Conservation (phyloP, 106 monocot genomes). For the Phalaenopsis aphrodite region DNA sequence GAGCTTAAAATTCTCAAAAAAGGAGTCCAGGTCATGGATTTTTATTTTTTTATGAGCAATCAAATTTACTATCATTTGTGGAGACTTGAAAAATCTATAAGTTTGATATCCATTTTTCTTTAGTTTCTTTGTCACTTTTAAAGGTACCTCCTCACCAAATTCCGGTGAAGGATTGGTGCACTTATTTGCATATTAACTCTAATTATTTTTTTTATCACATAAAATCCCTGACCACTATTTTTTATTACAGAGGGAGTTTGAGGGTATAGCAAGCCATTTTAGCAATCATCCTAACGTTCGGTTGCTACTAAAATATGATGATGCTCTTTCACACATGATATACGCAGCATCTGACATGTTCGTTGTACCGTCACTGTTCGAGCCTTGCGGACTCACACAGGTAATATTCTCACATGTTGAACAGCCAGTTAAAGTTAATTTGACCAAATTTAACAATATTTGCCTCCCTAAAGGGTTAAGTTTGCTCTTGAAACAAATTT, state of each 20-base stretch:
- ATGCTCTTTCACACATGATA: slow-evolving; percentile 74
- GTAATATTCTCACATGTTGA: slow-evolving; percentile 19
- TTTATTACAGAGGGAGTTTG: slow-evolving; percentile 68
- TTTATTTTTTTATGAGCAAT: no score
- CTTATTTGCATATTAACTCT: no score
- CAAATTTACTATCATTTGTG: no score
- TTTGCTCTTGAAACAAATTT: background rate
- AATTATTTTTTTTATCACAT: no score
- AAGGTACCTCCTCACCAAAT: no score
- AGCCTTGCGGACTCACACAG: slow-evolving; percentile 98
- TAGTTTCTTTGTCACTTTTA: background rate
- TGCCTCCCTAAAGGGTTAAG: background rate
- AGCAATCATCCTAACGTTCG: slow-evolving; percentile 51
- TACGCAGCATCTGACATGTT: slow-evolving; percentile 90
- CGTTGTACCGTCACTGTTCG: slow-evolving; percentile 83
- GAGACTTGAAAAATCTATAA: no score
- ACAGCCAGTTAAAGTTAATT: background rate
- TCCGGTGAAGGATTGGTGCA: no score
- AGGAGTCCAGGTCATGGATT: no score
- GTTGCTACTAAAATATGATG: slow-evolving; percentile 77
- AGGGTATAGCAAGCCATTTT: slow-evolving; percentile 72
- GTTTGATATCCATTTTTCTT: background rate
- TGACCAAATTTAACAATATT: background rate
- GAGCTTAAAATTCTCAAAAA: no score
- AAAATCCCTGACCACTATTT: background rate